Conservation (phyloP, 2,329 filamentous ascomycete species). For the Colletotrichum tropicicola region DNA sequence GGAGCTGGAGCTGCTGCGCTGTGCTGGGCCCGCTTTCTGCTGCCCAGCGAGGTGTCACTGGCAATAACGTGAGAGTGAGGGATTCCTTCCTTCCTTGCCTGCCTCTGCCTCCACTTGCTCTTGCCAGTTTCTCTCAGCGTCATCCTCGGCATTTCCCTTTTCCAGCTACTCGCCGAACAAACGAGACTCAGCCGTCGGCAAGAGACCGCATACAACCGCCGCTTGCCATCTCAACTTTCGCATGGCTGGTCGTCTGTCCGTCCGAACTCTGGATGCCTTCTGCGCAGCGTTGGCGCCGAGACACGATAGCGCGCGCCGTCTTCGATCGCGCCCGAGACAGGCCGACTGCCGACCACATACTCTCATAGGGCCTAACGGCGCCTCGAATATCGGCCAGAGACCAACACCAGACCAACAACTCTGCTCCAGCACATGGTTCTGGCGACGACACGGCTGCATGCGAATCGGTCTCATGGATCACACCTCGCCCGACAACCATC, state of each 20-base stretch:
- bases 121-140: not conserved
- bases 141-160: slow-evolving; percentile 8
- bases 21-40: too few relatives aligned
- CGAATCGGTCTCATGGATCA: not conserved
- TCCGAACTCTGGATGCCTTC: not conserved
- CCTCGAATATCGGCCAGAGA: not conserved
- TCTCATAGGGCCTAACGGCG: not conserved
- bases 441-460: not conserved
- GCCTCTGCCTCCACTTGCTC: slow-evolving; percentile 1
- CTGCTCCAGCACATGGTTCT: not conserved
- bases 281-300: slow-evolving; percentile 16
- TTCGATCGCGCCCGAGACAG: slow-evolving; percentile 8
- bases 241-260: not conserved
- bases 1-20: not conserved
- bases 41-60: slow-evolving; percentile 10
- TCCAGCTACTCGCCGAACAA: slow-evolving; percentile 19
- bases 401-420: not conserved
- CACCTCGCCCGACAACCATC: not conserved
- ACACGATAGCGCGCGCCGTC: slow-evolving; percentile 14
- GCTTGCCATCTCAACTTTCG: not conserved
- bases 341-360: not conserved
- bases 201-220: not conserved
- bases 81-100: too few relatives aligned
- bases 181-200: not conserved
- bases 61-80: not conserved